These are phyloP conservation scores for Cryptosporidium canis DNA, from an alignment of 169 alveolate genomes.

Conservation along the genomic window DNA sequence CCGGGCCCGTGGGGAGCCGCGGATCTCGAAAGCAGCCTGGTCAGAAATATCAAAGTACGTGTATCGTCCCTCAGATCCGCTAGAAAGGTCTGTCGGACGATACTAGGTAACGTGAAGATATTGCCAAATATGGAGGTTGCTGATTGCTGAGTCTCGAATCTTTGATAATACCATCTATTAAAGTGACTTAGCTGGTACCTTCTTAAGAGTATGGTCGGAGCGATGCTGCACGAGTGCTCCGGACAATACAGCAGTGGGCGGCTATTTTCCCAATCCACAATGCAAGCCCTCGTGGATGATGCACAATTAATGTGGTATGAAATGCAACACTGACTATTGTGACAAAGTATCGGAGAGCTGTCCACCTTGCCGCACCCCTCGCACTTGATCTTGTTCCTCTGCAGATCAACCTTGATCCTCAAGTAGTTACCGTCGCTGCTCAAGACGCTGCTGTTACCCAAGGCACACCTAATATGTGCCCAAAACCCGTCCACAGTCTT, in stretches of 20 bases:
- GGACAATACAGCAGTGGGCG: constrained; percentile 54
- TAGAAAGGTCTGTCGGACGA: constrained; percentile 32
- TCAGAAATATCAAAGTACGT: constrained; percentile 9
- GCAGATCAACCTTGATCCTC: constrained; percentile 25
- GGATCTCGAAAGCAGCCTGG: background rate
- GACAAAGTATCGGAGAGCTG: constrained; percentile 53
- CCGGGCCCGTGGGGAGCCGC: background rate
- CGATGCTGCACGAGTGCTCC: constrained; percentile 42
- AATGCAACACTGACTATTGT: constrained; percentile 17
- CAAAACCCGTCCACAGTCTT: constrained; percentile 49
- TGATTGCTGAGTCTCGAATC: background rate
- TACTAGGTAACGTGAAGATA: constrained; percentile 22
- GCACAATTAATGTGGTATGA: constrained; percentile 54
- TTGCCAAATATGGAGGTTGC: constrained; percentile 1
- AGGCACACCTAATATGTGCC: constrained; percentile 69
- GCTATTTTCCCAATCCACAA: constrained; percentile 67
- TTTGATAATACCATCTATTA: constrained; percentile 18
- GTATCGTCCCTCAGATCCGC: constrained; percentile 65
- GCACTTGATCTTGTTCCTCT: constrained; percentile 47
- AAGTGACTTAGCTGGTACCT: constrained; percentile 46
- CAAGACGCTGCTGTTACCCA: constrained; percentile 1
- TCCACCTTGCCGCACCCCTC: constrained; percentile 44
- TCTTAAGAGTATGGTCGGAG: constrained; percentile 54
- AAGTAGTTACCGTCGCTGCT: constrained; percentile 56
- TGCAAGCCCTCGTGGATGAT: constrained; percentile 41